phyloP scores from a whole-genome alignment of 1,139 yeast genomes.

The Taphrina flavorubra region DNA sequence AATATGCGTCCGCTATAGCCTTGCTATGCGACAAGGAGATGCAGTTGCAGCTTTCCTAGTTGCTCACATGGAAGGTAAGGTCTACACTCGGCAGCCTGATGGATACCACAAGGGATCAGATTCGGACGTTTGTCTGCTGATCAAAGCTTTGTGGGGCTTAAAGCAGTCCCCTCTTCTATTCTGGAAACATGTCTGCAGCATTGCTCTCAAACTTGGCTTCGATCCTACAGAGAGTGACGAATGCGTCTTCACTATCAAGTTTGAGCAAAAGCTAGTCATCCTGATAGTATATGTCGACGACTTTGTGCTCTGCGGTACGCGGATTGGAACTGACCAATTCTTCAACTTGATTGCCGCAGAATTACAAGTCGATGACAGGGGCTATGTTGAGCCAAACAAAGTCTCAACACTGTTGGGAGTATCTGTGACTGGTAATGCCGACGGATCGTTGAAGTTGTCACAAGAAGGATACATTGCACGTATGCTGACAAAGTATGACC shows the following conservation, averaged over 20 bases:
- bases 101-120: conserved; percentile 1
- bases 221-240: neutral
- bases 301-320: neutral
- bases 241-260: neutral
- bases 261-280: neutral
- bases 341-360: neutral
- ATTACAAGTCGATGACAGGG: neutral
- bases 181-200: neutral
- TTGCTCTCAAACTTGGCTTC: neutral
- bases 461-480: conserved; percentile 8
- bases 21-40: neutral
- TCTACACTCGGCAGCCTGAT: neutral
- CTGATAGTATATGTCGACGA: conserved; percentile 1
- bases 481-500: neutral
- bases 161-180: neutral
- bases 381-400: neutral
- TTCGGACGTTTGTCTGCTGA: neutral
- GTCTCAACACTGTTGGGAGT: conserved; percentile 4
- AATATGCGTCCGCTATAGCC: neutral
- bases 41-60: neutral
- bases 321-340: neutral
- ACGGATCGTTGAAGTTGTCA: neutral
- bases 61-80: neutral
- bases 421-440: neutral
- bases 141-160: conserved; percentile 7